Percentiles rank a stretch among this genome's conserved stretches.
These are phyloP conservation scores for Populus ilicifolia DNA, from an alignment of 345 rosid genomes.

Conservation along the genomic window DNA sequence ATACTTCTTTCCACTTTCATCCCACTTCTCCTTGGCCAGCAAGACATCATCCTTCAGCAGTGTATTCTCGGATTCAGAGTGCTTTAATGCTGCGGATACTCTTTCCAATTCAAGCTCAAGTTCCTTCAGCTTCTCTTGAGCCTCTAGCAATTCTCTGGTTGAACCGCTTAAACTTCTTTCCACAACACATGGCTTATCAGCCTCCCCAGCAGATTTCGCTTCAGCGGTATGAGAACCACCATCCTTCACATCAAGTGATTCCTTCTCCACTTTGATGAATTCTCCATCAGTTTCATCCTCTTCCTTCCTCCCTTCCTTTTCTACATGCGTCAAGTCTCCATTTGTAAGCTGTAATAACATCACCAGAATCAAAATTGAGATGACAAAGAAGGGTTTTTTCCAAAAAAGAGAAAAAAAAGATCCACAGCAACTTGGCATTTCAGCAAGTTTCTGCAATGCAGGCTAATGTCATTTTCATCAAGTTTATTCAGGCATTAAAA, in stretches of 20 bases:
- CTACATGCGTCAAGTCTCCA: slow-evolving; percentile 43
- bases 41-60: slow-evolving; percentile 53
- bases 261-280: slow-evolving; percentile 93
- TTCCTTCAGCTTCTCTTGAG: slow-evolving; percentile 77
- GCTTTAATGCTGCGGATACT: slow-evolving; percentile 57
- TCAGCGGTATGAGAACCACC: slow-evolving; percentile 30
- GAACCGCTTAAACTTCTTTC: slow-evolving; percentile 57
- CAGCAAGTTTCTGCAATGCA: not conserved
- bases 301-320: slow-evolving; percentile 56
- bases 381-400: not conserved
- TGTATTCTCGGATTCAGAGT: slow-evolving; percentile 62
- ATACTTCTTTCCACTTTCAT: slow-evolving; percentile 50
- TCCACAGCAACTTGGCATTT: not conserved
- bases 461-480: not conserved
- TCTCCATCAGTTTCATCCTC: slow-evolving; percentile 82
- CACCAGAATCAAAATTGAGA: not conserved
- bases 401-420: not conserved
- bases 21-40: slow-evolving; percentile 51
- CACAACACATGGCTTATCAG: slow-evolving; percentile 20
- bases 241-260: slow-evolving; percentile 60
- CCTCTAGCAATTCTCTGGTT: slow-evolving; percentile 67
- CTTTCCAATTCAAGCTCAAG: slow-evolving; percentile 75
- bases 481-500: slow-evolving; percentile 11
- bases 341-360: slow-evolving; percentile 36
- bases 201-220: slow-evolving; percentile 18